Percentiles rank a stretch among this genome's conserved stretches.
Evolutionary conservation across 2,329 filamentous ascomycete genomes (phyloP).

Genomic region (Sporothrix inflata): DNA sequence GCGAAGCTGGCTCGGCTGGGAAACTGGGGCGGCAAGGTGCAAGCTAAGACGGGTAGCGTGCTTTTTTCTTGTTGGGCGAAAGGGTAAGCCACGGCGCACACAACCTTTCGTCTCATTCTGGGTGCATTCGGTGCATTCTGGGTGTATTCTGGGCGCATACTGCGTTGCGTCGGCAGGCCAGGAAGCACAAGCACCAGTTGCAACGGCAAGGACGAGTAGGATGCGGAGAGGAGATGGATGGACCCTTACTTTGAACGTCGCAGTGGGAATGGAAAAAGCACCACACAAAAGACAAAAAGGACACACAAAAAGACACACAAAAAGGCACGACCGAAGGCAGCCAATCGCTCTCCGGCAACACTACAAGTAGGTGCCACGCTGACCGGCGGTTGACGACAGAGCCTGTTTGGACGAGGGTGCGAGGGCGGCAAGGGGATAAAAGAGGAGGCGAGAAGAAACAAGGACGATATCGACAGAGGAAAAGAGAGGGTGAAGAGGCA

Average conservation of each 20-base stretch:
- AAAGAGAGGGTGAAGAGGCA: too few relatives aligned
- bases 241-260: constrained; percentile 13
- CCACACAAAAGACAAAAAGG: background rate
- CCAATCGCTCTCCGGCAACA: constrained; percentile 20
- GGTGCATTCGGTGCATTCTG: background rate
- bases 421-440: background rate
- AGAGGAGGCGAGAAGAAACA: background rate
- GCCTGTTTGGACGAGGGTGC: background rate
- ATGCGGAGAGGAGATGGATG: constrained; percentile 17
- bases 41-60: background rate
- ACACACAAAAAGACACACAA: too few relatives aligned
- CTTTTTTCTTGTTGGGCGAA: background rate
- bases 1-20: too few relatives aligned
- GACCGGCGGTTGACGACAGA: constrained; percentile 19
- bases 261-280: background rate
- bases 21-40: constrained; percentile 19
- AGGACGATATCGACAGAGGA: background rate
- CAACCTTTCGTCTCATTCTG: background rate
- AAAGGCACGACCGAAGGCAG: background rate
- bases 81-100: background rate
- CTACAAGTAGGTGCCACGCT: constrained; percentile 24
- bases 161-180: background rate
- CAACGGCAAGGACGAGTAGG: background rate
- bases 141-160: background rate
- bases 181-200: background rate